Evolutionary conservation across 352 stramenopile genomes (phyloP), one percentile per base, ranked within the genome.

Genomic region (Pythium diclinum): DNA sequence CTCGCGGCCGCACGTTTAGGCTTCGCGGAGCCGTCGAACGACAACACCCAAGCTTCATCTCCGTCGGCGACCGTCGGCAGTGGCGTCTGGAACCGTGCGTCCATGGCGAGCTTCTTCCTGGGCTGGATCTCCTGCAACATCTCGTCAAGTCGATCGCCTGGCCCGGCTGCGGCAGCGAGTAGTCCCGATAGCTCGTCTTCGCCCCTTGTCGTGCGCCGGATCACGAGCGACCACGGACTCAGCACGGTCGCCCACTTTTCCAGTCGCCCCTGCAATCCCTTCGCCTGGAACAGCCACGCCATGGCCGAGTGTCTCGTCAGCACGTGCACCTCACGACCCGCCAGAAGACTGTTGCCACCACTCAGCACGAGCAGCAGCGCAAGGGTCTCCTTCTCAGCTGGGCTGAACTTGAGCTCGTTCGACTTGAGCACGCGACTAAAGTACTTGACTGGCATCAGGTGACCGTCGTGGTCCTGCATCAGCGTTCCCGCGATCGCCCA

Each of bases 1-100:
- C 54, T 62, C 2, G 53, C 61, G 0, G 44, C 57, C 6, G 5
- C 17, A 1, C 67, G 56, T 23, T 66, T 73, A 0, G 61, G 46
- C 46, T 67, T 69, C 0, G 67, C 57, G 6, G 61, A 67, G 5
- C 67, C 67, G 28, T 74, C 61, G n/a, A 74, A 74, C 5, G 48
- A 65, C 2, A 61, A 2, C 14, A 67, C 53, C 59, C 53, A 67
- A 0, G 47, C 58, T 0, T 48, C 53, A n/a, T 60, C 0, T n/a
- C 52, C 59, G 6, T 32, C 14, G 6, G 21, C 3, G 0, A 63
- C 6, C 19, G 33, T 44, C 1, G 62, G 54, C 16, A 68, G 16
- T 5, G 62, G 32, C 1, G 61, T 46, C 28, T 25, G 44, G 19
- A 54, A 62, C 1, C 46, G 40, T 3, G 17, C 11, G 14, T 32